A percentile compares a stretch with the other conserved stretches of the same genome.
Evolutionary conservation across 176 grass and related monocot species (phyloP).

Genomic region (Carex myosuroides): DNA sequence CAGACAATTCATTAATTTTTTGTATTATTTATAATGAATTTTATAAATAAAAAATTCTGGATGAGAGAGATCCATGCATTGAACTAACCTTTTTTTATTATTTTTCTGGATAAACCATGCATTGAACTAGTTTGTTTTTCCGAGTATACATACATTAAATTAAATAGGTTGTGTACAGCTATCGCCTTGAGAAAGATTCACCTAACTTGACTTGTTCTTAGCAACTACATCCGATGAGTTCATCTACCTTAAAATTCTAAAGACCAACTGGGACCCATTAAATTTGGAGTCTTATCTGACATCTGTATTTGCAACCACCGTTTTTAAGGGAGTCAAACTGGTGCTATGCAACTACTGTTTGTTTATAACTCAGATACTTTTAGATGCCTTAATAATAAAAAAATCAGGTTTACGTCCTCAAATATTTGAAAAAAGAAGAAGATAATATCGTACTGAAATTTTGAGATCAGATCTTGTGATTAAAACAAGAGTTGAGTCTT

Average conservation of each 20-base stretch:
- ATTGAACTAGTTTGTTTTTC: slow-evolving; percentile 2
- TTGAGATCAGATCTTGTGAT: no score
- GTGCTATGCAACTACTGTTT: background rate
- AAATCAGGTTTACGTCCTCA: background rate
- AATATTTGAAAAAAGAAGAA: background rate
- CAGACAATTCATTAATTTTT: no score
- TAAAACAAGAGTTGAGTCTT: no score
- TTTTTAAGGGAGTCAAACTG: background rate
- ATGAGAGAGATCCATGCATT: no score
- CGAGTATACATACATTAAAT: background rate
- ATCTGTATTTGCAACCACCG: background rate
- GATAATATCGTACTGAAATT: background rate
- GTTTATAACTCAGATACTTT: background rate
- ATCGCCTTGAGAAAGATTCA: slow-evolving; percentile 17
- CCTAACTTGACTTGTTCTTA: slow-evolving; percentile 13
- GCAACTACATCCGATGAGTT: background rate
- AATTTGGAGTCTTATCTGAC: background rate
- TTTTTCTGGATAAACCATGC: background rate
- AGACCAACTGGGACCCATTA: background rate
- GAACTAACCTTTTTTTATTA: no score
- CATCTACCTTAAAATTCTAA: background rate
- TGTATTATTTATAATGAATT: no score
- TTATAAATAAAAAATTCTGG: no score
- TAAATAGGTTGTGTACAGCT: slow-evolving; percentile 17
- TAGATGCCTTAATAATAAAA: background rate